Conservation (phyloP, 495 filamentous ascomycete species). For the Wilcoxina mikolae region DNA sequence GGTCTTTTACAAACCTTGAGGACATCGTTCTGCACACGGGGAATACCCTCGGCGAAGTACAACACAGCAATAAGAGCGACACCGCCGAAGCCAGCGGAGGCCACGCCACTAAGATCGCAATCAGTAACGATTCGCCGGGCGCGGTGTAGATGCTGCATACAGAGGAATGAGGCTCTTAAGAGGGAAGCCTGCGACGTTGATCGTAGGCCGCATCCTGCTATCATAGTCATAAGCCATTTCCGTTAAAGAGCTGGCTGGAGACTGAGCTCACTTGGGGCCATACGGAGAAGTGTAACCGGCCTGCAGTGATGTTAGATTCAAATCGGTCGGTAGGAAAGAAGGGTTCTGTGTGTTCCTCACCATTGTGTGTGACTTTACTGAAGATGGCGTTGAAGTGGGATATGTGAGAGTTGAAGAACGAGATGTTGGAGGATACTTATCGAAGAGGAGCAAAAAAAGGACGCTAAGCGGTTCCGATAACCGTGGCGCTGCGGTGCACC, state of each 20-base stretch:
- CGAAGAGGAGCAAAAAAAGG: background rate
- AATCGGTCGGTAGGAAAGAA: background rate
- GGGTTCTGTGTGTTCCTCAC: too few relatives aligned
- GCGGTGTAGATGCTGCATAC: constrained; percentile 8
- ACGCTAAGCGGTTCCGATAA: background rate
- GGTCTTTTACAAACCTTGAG: constrained; percentile 15
- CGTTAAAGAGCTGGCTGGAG: too few relatives aligned
- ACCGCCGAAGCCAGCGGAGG: constrained; percentile 18
- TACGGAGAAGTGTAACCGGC: constrained; percentile 20
- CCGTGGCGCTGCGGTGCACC: background rate
- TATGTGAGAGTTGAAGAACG: background rate
- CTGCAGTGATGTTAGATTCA: constrained; percentile 6
- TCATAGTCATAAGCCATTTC: too few relatives aligned
- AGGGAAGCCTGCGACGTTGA: constrained; percentile 18
- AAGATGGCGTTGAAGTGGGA: background rate
- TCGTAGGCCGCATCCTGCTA: constrained; percentile 17
- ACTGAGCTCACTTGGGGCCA: constrained; percentile 26
- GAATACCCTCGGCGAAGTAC: constrained; percentile 25
- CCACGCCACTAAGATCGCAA: constrained; percentile 12
- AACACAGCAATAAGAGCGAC: constrained; percentile 19
- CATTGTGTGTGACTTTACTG: constrained; percentile 2
- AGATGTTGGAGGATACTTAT: background rate
- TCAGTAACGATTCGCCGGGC: background rate
- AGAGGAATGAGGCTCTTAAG: constrained; percentile 14
- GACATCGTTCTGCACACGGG: constrained; percentile 26